Evolutionary conservation across 768 basidiomycete genomes (phyloP).

Genomic region (Termitomyces bulborhizus): DNA sequence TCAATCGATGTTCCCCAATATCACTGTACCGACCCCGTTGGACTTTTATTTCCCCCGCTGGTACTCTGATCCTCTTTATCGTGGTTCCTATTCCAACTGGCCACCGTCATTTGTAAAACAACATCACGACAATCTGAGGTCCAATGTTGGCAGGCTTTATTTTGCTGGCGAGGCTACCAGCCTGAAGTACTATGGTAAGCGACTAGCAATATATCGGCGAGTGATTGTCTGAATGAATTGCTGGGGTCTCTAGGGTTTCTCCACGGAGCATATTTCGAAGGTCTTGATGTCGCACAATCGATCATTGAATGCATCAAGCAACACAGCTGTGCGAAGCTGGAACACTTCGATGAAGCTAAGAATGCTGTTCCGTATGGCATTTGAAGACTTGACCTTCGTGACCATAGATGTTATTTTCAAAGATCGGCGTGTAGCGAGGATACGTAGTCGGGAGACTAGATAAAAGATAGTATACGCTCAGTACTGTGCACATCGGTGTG

Average conservation of each 20-base stretch:
- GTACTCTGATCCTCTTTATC: conserved; percentile 44
- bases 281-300: conserved; percentile 29
- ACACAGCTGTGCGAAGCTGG: conserved; percentile 14
- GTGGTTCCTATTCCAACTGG: conserved; percentile 68
- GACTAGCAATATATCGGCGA: background rate
- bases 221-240: background rate
- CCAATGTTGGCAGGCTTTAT: conserved; percentile 48
- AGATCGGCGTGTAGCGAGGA: too few relatives aligned
- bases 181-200: conserved; percentile 49
- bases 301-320: conserved; percentile 37
- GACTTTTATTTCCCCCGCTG: conserved; percentile 54
- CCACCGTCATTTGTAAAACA: conserved; percentile 50
- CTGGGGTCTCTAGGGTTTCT: conserved; percentile 37
- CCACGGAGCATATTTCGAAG: conserved; percentile 56
- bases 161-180: conserved; percentile 63
- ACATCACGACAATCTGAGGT: conserved; percentile 52
- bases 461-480: too few relatives aligned
- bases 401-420: too few relatives aligned
- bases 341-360: conserved; percentile 18
- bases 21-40: conserved; percentile 46
- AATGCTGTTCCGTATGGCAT: conserved; percentile 21
- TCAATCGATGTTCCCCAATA: conserved; percentile 51
- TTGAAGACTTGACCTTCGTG: too few relatives aligned
- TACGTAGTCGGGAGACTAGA: too few relatives aligned
- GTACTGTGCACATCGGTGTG: too few relatives aligned